phyloP scores from a whole-genome alignment of 2,329 filamentous ascomycete species.

The Piedraia hortae region DNA sequence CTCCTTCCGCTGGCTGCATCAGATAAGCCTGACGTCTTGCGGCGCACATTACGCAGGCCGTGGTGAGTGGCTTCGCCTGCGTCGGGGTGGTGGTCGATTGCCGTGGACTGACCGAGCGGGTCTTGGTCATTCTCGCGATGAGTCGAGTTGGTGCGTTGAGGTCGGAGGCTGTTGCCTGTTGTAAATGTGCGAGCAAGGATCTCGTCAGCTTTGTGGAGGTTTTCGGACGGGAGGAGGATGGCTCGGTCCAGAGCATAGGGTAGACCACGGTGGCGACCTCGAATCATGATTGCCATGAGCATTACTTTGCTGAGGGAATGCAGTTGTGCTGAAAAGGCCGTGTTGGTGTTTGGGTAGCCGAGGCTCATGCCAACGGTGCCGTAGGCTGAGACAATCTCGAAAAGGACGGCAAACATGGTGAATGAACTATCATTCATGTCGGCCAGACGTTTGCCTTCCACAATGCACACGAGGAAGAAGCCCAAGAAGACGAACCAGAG shows the following conservation, averaged over 20 bases:
- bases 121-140: no score
- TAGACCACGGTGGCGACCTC: conserved; percentile 35
- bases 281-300: conserved; percentile 38
- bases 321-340: conserved; percentile 65
- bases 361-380: conserved; percentile 82
- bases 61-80: no score
- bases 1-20: no score
- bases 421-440: conserved; percentile 26
- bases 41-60: no score
- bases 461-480: conserved; percentile 74
- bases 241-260: conserved; percentile 42
- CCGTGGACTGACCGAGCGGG: no score
- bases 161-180: no score
- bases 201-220: conserved; percentile 32
- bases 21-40: no score
- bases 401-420: conserved; percentile 30
- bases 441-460: conserved; percentile 48
- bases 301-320: conserved; percentile 37
- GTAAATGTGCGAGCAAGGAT: conserved; percentile 18
- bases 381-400: conserved; percentile 73
- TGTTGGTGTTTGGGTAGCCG: conserved; percentile 48
- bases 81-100: no score
- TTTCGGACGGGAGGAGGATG: conserved; percentile 38
- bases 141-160: no score
- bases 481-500: conserved; percentile 91